Evolutionary conservation across 441 rosid species (phyloP), one percentile per base, ranked within the genome.

Genomic region (Hura crepitans): DNA sequence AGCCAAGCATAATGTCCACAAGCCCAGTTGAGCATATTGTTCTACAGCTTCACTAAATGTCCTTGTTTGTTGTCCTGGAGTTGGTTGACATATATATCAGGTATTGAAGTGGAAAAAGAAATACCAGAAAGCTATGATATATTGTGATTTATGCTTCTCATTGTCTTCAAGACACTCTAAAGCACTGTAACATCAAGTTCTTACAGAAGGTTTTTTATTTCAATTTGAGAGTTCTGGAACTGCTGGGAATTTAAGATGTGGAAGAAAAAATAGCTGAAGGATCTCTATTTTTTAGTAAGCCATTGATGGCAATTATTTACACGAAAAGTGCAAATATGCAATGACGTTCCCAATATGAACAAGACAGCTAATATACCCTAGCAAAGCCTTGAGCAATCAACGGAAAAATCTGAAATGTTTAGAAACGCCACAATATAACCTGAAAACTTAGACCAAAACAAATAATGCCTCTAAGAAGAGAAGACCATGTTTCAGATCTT

Each of bases 1-100:
- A 74, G 98, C 98, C 89, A 96, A 75, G 84, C 97, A 96, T 77
- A 96, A 84, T 62, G 96, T 96, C 58, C 97, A 97, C 66, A 96
- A 83, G 63, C 99, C 99, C 85, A 87, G 74, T 78, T 89, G 97
- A 72, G 96, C 78, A 89, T 91, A 96, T 67, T 91, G 96, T 31
- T 96, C 99, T 31, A 89, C 94, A 70, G 98, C 98, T 79, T 96
- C 97, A 75, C 59, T 69, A 81, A 84, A 83, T 77, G 78, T 85
- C 81, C 97, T 84, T 46, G 96, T 89, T 79, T 93, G 98, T 78
- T 89, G 97, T 75, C 97, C 99, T 96, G 82, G 73, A 67, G 70
- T 55, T 72, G 74, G 72, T 66, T 67, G 66, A 61, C 18, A 51
- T 31, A 54, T 68, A n/a, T 39, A 81, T 37, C 50, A 77, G 59